These are phyloP conservation scores for Ophiostoma pallidulum DNA, from an alignment of 2,329 filamentous ascomycete genomes.

Conservation along the genomic window DNA sequence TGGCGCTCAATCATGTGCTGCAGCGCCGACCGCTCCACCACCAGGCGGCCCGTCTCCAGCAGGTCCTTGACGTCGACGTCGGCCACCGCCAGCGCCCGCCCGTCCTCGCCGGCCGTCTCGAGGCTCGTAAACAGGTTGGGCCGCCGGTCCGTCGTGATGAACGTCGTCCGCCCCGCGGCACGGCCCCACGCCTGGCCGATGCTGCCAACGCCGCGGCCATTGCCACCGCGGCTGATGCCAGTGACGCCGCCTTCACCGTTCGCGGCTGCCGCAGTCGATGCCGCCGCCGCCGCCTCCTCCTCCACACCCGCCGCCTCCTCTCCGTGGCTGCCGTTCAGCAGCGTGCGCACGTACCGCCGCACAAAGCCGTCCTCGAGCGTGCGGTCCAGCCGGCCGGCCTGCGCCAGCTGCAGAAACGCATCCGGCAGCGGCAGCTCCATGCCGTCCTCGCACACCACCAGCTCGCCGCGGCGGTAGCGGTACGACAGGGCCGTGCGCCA, in stretches of 20 bases:
- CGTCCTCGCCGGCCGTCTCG: constrained; percentile 53
- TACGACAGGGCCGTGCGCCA: constrained; percentile 93
- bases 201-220: constrained; percentile 9
- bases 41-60: constrained; percentile 71
- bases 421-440: constrained; percentile 55
- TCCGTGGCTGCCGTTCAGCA: constrained; percentile 43
- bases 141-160: constrained; percentile 57
- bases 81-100: constrained; percentile 57
- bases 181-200: constrained; percentile 56
- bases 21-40: constrained; percentile 77
- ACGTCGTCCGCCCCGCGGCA: constrained; percentile 58
- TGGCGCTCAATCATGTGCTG: constrained; percentile 64
- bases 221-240: not conserved
- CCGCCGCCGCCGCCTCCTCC: not conserved
- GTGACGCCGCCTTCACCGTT: not conserved
- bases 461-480: constrained; percentile 76
- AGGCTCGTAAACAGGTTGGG: constrained; percentile 59
- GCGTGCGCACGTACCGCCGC: constrained; percentile 52
- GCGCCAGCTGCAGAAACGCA: constrained; percentile 36
- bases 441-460: constrained; percentile 73
- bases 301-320: not conserved
- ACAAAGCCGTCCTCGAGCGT: constrained; percentile 39
- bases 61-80: constrained; percentile 95
- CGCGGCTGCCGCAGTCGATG: not conserved
- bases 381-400: constrained; percentile 24